Evolutionary conservation across 768 basidiomycete genomes (phyloP).

Genomic region (Termitomyces sp.): DNA sequence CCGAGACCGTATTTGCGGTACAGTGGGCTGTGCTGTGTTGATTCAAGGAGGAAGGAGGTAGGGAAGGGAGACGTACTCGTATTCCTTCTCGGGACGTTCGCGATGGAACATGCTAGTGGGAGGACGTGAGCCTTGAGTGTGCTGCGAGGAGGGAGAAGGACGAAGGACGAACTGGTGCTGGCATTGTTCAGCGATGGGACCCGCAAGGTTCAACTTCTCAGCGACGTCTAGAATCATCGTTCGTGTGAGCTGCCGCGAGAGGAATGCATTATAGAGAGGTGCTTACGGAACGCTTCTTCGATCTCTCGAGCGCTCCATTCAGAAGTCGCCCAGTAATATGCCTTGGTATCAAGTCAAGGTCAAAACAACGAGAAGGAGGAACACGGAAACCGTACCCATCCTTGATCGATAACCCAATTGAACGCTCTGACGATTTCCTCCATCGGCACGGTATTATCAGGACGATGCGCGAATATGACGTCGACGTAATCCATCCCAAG

Average conservation of each 20-base stretch:
- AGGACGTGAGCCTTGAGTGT: not conserved
- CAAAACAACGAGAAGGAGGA: not conserved
- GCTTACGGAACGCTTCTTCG: slow-evolving; percentile 49
- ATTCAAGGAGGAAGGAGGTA: not conserved
- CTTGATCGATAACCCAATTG: slow-evolving; percentile 70
- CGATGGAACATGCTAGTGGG: slow-evolving; percentile 69
- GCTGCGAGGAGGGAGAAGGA: no score
- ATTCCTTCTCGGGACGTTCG: slow-evolving; percentile 80
- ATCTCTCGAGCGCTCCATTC: slow-evolving; percentile 67
- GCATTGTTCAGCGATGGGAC: slow-evolving; percentile 76
- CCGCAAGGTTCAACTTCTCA: slow-evolving; percentile 55
- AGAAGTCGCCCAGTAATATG: slow-evolving; percentile 67
- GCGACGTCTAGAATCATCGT: slow-evolving; percentile 49
- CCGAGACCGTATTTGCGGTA: slow-evolving; percentile 66
- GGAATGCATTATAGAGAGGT: not conserved
- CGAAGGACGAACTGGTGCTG: slow-evolving; percentile 51
- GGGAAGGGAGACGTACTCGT: slow-evolving; percentile 35
- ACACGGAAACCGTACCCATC: slow-evolving; percentile 40
- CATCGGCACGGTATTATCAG: slow-evolving; percentile 57
- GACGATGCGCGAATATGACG: slow-evolving; percentile 67
- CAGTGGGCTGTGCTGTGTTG: slow-evolving; percentile 34
- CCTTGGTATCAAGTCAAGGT: slow-evolving; percentile 23
- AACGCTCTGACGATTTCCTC: slow-evolving; percentile 81
- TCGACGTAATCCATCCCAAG: slow-evolving; percentile 75
- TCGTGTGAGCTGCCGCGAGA: not conserved